These are phyloP conservation scores for Pseudozyma hubeiensis DNA, from an alignment of 1,284 basidiomycete species.

Conservation along the genomic window DNA sequence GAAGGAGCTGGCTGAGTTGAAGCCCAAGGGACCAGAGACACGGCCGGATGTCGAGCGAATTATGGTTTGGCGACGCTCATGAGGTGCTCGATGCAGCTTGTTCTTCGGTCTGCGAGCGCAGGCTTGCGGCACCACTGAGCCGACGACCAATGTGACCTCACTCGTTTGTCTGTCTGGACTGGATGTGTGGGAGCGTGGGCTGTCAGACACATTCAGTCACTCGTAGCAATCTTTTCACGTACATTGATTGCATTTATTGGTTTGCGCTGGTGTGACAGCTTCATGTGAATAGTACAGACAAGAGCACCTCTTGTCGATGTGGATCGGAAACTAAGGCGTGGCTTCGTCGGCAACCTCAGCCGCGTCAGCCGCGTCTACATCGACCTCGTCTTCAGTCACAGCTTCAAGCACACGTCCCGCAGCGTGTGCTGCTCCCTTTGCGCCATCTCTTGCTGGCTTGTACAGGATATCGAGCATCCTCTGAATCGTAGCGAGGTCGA, in stretches of 20 bases:
- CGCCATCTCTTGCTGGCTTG: constrained; percentile 41
- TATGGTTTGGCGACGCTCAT: constrained; percentile 52
- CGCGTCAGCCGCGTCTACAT: constrained; percentile 37
- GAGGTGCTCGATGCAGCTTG: background rate
- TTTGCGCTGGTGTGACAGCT: too few species aligned
- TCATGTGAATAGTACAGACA: too few species aligned
- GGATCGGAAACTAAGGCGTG: constrained; percentile 2
- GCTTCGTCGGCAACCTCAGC: constrained; percentile 45
- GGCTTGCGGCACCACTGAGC: background rate
- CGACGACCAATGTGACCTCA: too few species aligned
- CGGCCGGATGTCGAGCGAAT: constrained; percentile 42
- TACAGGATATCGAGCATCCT: constrained; percentile 61
- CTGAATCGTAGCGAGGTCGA: constrained; percentile 59
- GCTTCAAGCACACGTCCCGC: constrained; percentile 32
- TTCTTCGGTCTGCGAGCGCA: too few species aligned
- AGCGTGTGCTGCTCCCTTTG: constrained; percentile 20
- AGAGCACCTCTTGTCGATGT: too few species aligned
- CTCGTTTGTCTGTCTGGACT: too few species aligned
- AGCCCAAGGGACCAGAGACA: constrained; percentile 42
- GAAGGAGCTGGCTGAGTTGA: constrained; percentile 38
- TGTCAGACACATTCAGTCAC: too few species aligned
- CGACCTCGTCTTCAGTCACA: constrained; percentile 34
- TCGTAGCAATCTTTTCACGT: too few species aligned
- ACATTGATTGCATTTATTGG: too few species aligned
- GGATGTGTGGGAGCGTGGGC: too few species aligned